A percentile compares a stretch with the other conserved stretches of the same genome.
phyloP scores from a whole-genome alignment of 139 green algal genomes.

The Tetradesmus obliquus region DNA sequence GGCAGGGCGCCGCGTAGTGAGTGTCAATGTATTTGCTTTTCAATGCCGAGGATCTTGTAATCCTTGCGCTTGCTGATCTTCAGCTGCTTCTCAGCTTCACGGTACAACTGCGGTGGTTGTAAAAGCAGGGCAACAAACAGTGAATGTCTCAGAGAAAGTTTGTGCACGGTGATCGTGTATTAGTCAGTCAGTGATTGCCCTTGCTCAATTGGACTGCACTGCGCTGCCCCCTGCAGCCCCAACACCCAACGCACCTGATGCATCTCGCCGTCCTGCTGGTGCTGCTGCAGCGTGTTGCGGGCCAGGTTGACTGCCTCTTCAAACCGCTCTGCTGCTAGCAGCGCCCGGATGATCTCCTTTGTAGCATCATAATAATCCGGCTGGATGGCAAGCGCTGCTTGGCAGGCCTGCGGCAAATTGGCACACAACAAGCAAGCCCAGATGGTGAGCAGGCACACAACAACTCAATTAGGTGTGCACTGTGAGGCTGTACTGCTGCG shows the following conservation, averaged over 20 bases:
- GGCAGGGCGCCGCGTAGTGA: neutral
- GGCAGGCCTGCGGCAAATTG: slow-evolving; percentile 26
- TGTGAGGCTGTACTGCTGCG: neutral
- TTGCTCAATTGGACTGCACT: too few species aligned
- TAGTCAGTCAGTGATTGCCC: too few species aligned
- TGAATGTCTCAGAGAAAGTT: too few species aligned
- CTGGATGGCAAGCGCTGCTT: slow-evolving; percentile 31
- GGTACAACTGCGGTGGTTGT: too few species aligned
- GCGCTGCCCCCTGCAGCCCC: neutral
- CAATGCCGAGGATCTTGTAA: neutral
- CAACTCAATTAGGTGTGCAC: neutral
- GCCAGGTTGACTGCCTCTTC: slow-evolving; percentile 67
- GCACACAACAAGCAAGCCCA: neutral
- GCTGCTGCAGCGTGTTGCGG: slow-evolving; percentile 45
- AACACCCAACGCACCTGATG: slow-evolving; percentile 44
- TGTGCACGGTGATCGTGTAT: too few species aligned
- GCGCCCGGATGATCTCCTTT: slow-evolving; percentile 4
- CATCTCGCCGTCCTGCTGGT: slow-evolving; percentile 50
- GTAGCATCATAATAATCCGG: slow-evolving; percentile 45
- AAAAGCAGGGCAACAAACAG: too few species aligned
- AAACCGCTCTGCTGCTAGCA: slow-evolving; percentile 53
- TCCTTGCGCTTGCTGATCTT: neutral
- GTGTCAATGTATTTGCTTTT: too few species aligned
- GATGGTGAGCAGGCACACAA: neutral
- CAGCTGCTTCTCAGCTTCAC: neutral